Conservation (phyloP, 2,329 filamentous ascomycete genomes). For the Fusarium sp. region DNA sequence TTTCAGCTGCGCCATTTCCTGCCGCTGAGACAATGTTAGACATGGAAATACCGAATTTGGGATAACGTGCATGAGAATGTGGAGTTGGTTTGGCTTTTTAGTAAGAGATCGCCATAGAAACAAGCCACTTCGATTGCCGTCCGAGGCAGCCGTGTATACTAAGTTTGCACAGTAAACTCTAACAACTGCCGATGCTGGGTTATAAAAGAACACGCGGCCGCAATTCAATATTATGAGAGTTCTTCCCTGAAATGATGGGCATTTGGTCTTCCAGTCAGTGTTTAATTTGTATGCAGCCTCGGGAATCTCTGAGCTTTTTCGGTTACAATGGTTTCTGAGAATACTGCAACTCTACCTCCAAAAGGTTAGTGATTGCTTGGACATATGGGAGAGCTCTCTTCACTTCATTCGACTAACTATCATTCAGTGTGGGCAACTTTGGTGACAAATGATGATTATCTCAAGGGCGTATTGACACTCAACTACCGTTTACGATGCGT, state of each 20-base stretch:
- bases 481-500: slow-evolving; percentile 6
- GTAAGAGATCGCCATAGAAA: not conserved
- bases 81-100: not conserved
- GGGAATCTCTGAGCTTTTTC: not conserved
- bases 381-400: too few species aligned
- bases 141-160: not conserved
- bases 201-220: not conserved
- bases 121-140: not conserved
- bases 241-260: not conserved
- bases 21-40: not conserved
- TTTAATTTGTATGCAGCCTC: not conserved
- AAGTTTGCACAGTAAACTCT: not conserved
- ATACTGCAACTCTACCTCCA: not conserved
- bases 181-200: not conserved
- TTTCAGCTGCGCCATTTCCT: not conserved
- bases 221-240: not conserved
- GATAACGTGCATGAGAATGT: not conserved
- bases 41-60: not conserved
- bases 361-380: not conserved
- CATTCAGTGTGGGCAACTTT: slow-evolving; percentile 16
- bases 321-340: not conserved
- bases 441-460: slow-evolving; percentile 10
- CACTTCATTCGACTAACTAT: fast-evolving
- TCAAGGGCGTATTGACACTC: slow-evolving; percentile 18
- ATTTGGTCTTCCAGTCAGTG: not conserved